phyloP scores from a whole-genome alignment of 768 basidiomycete genomes.

The Termitomyces sp. region DNA sequence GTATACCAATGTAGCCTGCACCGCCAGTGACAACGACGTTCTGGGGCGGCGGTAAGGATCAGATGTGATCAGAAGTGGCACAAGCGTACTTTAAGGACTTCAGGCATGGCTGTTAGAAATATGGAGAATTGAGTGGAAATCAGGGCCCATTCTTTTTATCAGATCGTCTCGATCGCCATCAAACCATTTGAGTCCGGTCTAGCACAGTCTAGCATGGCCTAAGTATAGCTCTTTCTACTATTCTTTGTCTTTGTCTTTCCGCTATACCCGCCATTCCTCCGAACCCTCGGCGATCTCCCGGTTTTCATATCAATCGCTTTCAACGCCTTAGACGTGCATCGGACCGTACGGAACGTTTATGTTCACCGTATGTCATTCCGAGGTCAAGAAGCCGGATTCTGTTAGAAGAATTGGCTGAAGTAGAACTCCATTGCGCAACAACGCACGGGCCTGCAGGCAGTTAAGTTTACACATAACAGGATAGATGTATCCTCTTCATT shows the following conservation, averaged over 20 bases:
- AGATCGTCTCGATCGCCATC: conserved; percentile 8
- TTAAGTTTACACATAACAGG: background rate
- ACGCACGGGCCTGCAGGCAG: background rate
- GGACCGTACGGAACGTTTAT: background rate
- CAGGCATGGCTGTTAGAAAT: conserved; percentile 14
- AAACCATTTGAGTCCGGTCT: background rate
- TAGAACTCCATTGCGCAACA: background rate
- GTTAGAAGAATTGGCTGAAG: too few relatives aligned
- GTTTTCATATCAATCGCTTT: background rate
- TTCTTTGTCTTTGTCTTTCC: background rate
- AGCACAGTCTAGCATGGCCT: background rate
- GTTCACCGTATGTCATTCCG: background rate
- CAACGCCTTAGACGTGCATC: background rate
- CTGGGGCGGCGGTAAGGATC: conserved; percentile 23
- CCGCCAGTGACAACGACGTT: conserved; percentile 54
- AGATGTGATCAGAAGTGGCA: conserved; percentile 6
- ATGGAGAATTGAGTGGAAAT: background rate
- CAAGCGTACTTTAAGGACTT: conserved; percentile 40
- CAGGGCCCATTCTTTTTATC: conserved; percentile 9
- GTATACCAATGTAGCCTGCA: conserved; percentile 83
- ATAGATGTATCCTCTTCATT: background rate
- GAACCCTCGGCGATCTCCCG: background rate
- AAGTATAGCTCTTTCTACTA: background rate
- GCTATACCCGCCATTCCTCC: background rate
- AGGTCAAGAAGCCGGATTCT: background rate